These are phyloP conservation scores for Neoascochyta sp. DNA, from an alignment of 2,329 filamentous ascomycete species.

Conservation along the genomic window DNA sequence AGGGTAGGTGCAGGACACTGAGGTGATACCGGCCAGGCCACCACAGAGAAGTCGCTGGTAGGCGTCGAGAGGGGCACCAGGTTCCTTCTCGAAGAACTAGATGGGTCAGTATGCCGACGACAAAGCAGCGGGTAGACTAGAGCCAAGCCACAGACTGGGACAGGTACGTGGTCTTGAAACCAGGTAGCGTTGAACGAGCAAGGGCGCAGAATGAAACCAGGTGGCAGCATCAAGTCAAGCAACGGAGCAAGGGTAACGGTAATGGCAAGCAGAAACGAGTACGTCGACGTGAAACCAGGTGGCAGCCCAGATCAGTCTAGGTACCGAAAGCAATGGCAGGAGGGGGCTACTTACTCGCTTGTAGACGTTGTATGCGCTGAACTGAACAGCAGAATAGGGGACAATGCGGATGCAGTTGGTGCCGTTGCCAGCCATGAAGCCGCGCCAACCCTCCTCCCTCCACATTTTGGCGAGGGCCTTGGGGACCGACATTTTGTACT, in stretches of 20 bases:
- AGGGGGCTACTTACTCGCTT: constrained; percentile 64
- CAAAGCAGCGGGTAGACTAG: no score
- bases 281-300: no score
- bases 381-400: constrained; percentile 96
- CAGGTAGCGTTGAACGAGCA: no score
- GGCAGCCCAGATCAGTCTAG: no score
- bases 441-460: constrained; percentile 92
- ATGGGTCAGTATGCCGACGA: no score
- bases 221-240: no score
- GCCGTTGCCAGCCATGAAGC: constrained; percentile 96
- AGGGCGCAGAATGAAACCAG: no score
- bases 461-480: constrained; percentile 94
- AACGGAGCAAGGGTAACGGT: no score
- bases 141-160: no score
- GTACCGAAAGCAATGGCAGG: constrained; percentile 1
- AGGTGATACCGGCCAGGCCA: constrained; percentile 89
- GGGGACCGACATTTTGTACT: constrained; percentile 88
- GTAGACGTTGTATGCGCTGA: constrained; percentile 97
- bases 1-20: constrained; percentile 90
- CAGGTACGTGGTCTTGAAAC: no score
- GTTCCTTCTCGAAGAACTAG: constrained; percentile 70
- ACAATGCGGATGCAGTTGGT: constrained; percentile 98
- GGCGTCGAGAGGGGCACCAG: constrained; percentile 70
- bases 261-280: no score
- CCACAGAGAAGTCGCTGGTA: constrained; percentile 80